phyloP scores from a whole-genome alignment of 2,329 filamentous ascomycete genomes.

The Mariannaea sp. region DNA sequence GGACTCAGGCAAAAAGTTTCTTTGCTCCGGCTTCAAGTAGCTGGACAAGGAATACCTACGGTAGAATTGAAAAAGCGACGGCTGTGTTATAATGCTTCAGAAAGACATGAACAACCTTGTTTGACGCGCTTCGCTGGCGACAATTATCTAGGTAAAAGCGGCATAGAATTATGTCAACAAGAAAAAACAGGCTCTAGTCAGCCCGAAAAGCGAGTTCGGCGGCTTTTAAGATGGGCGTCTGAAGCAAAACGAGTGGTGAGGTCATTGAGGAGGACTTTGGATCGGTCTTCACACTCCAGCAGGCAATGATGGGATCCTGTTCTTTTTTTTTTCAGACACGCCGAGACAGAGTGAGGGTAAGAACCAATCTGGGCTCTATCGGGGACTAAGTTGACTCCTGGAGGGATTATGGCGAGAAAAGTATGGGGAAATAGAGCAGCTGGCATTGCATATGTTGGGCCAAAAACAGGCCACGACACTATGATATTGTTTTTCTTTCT shows the following conservation, averaged over 20 bases:
- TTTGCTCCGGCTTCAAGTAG: conserved; percentile 36
- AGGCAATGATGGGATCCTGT: conserved; percentile 14
- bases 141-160: conserved; percentile 15
- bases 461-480: neutral
- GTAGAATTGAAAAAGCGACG: conserved; percentile 15
- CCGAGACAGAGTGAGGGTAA: neutral
- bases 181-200: conserved; percentile 12
- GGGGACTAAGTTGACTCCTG: neutral
- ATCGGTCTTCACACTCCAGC: conserved; percentile 36
- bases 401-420: too few relatives aligned
- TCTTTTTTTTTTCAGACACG: too few relatives aligned
- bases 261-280: conserved; percentile 40
- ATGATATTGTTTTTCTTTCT: too few relatives aligned
- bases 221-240: conserved; percentile 43
- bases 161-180: conserved; percentile 2
- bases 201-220: conserved; percentile 31
- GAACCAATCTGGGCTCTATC: conserved; percentile 1
- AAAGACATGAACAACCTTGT: conserved; percentile 11
- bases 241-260: conserved; percentile 42
- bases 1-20: conserved; percentile 40
- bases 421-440: neutral
- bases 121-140: conserved; percentile 4
- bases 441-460: neutral
- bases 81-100: conserved; percentile 2
- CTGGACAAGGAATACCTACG: conserved; percentile 18